Evolutionary conservation across 805 yeast species (phyloP), one percentile per base, ranked within the genome.

Genomic region (Metschnikowia shivogae): DNA sequence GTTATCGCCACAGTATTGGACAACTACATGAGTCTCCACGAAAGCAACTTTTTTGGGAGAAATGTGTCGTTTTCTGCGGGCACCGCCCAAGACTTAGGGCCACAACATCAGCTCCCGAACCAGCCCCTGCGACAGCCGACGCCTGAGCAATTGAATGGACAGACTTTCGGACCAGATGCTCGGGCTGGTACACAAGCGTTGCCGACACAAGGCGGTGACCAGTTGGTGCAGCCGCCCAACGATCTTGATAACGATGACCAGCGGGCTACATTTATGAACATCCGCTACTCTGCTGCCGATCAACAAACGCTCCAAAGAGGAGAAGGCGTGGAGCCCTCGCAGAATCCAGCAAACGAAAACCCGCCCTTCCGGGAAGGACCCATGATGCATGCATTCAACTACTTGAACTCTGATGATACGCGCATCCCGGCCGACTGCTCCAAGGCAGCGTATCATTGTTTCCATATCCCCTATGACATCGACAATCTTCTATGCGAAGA

Each of bases 1-100:
- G 80, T 92, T 3, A 77, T 92, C 34, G 93, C 97, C 44, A 90
- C 99, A 0, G 85, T 93, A 2, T 73, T 92, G 52, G 98, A 93
- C 63, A 90, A 92, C 64, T 92, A 85, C 62, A 68, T 89, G 39
- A 62, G 67, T 7, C 52, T 71, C 11, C 70, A 70, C 50, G 75
- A 70, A 46, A 57, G 69, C 33, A 65, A 67, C 13, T 69, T 68
- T 46, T 55, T 61, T 14, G 44, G 52, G 6, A 31, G 8, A 22
- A 24, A 17, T 20, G 28, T 31, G 11, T 22, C 36, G 13, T 39
- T 22, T 12, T 3, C 22, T 26, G 36, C 11, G 30, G 28, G 35
- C 24, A 14, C 35, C 22, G 34, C 45, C 5, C 37, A 37, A 26
- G 39, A 37, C 38, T 27, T 32, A 37, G 40, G 27, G 27, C 32